Evolutionary conservation across 208 protist species (phyloP).

Genomic region (Kentomonas sorsogonicus): DNA sequence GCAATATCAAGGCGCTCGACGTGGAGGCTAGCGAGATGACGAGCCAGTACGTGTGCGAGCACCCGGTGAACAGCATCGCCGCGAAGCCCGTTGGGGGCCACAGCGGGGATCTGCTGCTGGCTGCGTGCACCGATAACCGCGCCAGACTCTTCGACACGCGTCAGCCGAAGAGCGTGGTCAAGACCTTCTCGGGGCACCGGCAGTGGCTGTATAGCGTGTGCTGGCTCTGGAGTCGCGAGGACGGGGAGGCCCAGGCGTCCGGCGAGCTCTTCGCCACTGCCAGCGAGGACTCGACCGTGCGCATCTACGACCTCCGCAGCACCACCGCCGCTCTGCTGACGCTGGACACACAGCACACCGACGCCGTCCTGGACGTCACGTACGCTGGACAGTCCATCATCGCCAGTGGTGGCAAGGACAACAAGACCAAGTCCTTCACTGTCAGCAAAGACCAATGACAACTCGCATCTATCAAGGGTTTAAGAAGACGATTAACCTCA

Average conservation of each 20-base stretch:
- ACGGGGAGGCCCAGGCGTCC: slow-evolving; percentile 20
- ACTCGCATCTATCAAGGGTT: slow-evolving; percentile 1
- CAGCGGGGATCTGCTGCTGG: slow-evolving; percentile 52
- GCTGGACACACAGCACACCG: slow-evolving; percentile 69
- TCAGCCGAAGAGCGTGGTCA: slow-evolving; percentile 32
- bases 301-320: slow-evolving; percentile 70
- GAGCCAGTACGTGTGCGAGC: slow-evolving; percentile 44
- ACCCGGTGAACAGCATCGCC: slow-evolving; percentile 61
- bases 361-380: slow-evolving; percentile 73
- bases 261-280: slow-evolving; percentile 53
- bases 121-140: slow-evolving; percentile 79
- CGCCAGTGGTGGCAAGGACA: slow-evolving; percentile 77
- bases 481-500: slow-evolving; percentile 5
- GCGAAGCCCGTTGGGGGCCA: slow-evolving; percentile 31
- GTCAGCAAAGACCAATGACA: slow-evolving; percentile 25
- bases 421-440: slow-evolving; percentile 62
- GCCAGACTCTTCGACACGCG: slow-evolving; percentile 75
- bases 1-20: slow-evolving; percentile 59
- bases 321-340: slow-evolving; percentile 54
- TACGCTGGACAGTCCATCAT: slow-evolving; percentile 57
- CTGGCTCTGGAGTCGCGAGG: slow-evolving; percentile 60
- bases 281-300: slow-evolving; percentile 67
- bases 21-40: slow-evolving; percentile 41
- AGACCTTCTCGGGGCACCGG: slow-evolving; percentile 69
- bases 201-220: slow-evolving; percentile 79